Base-by-base conservation (phyloP, 139 green algal genomes). In the Chlorella sp. region DNA sequence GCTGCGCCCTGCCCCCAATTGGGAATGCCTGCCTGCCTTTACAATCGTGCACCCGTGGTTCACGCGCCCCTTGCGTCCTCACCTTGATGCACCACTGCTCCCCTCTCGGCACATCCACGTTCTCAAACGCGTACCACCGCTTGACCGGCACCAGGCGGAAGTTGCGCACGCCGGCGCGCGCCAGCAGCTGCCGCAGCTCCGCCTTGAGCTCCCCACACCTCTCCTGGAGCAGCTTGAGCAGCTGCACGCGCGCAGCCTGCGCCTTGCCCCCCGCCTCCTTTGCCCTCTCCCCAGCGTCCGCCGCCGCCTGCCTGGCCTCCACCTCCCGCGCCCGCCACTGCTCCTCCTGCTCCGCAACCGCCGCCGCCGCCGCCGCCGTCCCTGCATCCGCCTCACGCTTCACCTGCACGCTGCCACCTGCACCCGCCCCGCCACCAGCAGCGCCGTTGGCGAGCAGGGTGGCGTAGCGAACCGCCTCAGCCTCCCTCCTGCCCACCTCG, bases 51-150 rank as follows among this genome's bases (percentile, higher is more conserved):
- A n/a, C n/a, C n/a, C n/a, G n/a, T n/a, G n/a, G n/a, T n/a, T n/a
- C n/a, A n/a, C n/a, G n/a, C n/a, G n/a, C n/a, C n/a, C n/a, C n/a
- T n/a, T n/a, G n/a, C n/a, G n/a, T n/a, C n/a, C 78, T 35, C 35
- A 97, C 83, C 86, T 99, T 99, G 35, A 99, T 71, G 6, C 95
- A 89, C 85, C 91, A 99, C 80, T 97, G 88, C 63, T 83, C 69
- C 14, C 93, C 91, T n/a, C 86, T 81, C 0, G 81, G 86, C 0
- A 99, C 82, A 0, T 74, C 81, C 2, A 73, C 23, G 35, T 86
- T 62, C 85, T 99, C 95, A 81, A 99, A 99, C 0, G 93, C 90
- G 74, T 99, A 99, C 60, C 71, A 85, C 23, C 95, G 80, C 83
- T 88, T 87, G 49, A 98, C 93, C 10, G 92, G 92, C 76, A 91